Percentiles rank a stretch among this genome's conserved stretches.
These are phyloP conservation scores for Balamuthia mandrillaris DNA, from an alignment of 208 protist species.

Conservation along the genomic window DNA sequence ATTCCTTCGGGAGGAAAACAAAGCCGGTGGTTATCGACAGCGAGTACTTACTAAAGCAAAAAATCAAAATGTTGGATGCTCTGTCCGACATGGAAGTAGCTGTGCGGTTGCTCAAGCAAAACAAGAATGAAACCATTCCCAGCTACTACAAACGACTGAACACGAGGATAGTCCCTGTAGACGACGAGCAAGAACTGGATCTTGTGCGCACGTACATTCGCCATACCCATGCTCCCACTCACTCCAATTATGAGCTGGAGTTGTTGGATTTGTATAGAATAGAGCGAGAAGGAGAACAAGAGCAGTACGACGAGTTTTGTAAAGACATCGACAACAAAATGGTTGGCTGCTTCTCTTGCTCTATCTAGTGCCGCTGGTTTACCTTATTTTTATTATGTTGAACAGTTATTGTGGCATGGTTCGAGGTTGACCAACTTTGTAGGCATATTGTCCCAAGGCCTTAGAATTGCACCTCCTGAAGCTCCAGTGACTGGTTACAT, in stretches of 20 bases:
- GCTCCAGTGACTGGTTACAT: slow-evolving; percentile 60
- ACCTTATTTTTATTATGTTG: not conserved
- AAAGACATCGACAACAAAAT: not conserved
- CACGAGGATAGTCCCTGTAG: not conserved
- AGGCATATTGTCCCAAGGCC: slow-evolving; percentile 58
- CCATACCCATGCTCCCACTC: slow-evolving; percentile 53
- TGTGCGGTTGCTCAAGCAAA: not conserved
- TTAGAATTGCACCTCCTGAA: slow-evolving; percentile 57
- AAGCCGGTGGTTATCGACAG: slow-evolving; percentile 32
- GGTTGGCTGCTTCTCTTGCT: not conserved
- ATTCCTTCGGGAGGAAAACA: not conserved
- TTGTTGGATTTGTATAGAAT: slow-evolving; percentile 54
- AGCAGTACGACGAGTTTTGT: no score
- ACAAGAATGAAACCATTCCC: not conserved
- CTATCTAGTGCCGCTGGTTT: not conserved
- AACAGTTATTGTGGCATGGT: slow-evolving; percentile 44
- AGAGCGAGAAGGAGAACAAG: slow-evolving; percentile 8
- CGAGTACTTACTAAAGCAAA: slow-evolving; percentile 35
- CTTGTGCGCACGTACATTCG: slow-evolving; percentile 9
- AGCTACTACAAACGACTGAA: not conserved
- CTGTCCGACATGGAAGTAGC: slow-evolving; percentile 42
- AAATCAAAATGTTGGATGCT: slow-evolving; percentile 38
- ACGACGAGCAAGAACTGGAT: not conserved
- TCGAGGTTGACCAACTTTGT: slow-evolving; percentile 49
- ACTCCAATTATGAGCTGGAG: not conserved